Percentiles rank a stretch among this genome's conserved stretches.
These are phyloP conservation scores for Annulohypoxylon nitens DNA, from an alignment of 495 filamentous ascomycete species.

Conservation along the genomic window DNA sequence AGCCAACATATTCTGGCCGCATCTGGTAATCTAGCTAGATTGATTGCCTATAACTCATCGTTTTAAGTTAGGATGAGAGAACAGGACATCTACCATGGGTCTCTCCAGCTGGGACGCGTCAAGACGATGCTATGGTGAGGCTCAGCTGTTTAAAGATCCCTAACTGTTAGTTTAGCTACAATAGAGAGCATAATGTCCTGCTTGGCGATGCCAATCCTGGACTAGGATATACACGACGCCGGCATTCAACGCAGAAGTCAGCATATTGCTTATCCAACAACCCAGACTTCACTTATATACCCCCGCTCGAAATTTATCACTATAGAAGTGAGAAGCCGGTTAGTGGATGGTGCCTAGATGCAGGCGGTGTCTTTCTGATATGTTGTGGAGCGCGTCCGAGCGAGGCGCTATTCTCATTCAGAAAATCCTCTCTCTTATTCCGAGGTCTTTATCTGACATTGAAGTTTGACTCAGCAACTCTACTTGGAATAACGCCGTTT, in stretches of 20 bases:
- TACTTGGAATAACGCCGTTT: neutral
- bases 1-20: neutral
- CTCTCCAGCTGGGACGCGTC: neutral
- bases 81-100: conserved; percentile 6
- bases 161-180: too few species aligned
- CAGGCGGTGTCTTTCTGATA: neutral
- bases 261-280: neutral
- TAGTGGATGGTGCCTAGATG: neutral
- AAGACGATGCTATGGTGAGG: neutral
- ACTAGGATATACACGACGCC: neutral
- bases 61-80: neutral
- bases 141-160: neutral
- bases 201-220: neutral
- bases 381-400: neutral
- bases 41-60: neutral
- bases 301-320: neutral
- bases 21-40: neutral
- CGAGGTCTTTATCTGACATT: neutral
- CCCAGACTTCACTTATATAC: neutral
- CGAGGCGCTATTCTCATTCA: neutral
- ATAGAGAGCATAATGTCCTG: neutral
- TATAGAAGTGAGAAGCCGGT: neutral
- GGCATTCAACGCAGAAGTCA: neutral
- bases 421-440: neutral
- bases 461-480: neutral